Conservation (phyloP, 495 filamentous ascomycete genomes). For the Lophiotrema nucula region DNA sequence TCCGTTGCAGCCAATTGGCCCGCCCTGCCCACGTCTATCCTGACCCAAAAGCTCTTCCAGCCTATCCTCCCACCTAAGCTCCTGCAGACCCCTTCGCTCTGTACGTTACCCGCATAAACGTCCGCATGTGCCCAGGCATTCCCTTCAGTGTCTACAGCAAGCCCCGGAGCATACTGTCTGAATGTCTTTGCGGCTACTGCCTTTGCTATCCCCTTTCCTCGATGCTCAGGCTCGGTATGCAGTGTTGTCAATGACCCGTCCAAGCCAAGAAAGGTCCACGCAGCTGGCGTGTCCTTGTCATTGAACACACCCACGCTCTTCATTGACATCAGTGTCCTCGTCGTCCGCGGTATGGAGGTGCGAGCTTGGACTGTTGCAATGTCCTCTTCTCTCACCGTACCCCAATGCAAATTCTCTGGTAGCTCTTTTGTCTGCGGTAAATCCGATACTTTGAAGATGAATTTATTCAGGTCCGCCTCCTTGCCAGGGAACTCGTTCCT, state of each 20-base stretch:
- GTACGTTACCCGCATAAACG: slow-evolving; percentile 39
- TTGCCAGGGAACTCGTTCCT: slow-evolving; percentile 28
- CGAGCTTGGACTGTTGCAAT: slow-evolving; percentile 19
- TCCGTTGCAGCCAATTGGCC: background rate
- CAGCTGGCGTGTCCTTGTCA: slow-evolving; percentile 26
- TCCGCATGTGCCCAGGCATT: slow-evolving; percentile 40
- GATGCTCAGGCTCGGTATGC: slow-evolving; percentile 36
- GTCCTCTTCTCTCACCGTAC: slow-evolving; percentile 23
- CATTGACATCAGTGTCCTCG: slow-evolving; percentile 18
- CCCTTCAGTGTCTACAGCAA: slow-evolving; percentile 17
- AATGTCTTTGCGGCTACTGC: slow-evolving; percentile 38
- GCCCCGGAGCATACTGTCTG: slow-evolving; percentile 28
- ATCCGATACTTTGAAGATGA: slow-evolving; percentile 26
- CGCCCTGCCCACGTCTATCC: slow-evolving; percentile 34
- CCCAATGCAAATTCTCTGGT: slow-evolving; percentile 30
- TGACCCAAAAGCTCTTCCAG: slow-evolving; percentile 41
- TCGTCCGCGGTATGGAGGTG: slow-evolving; percentile 19
- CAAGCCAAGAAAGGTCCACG: slow-evolving; percentile 43
- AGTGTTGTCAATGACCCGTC: slow-evolving; percentile 39
- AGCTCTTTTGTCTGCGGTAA: slow-evolving; percentile 20
- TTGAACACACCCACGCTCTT: slow-evolving; percentile 27
- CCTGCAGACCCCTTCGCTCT: slow-evolving; percentile 37
- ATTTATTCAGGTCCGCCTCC: slow-evolving; percentile 24
- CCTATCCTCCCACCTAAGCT: slow-evolving; percentile 37
- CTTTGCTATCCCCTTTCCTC: slow-evolving; percentile 41